phyloP scores from a whole-genome alignment of 768 basidiomycete species.

The Lactarius deliciosus region DNA sequence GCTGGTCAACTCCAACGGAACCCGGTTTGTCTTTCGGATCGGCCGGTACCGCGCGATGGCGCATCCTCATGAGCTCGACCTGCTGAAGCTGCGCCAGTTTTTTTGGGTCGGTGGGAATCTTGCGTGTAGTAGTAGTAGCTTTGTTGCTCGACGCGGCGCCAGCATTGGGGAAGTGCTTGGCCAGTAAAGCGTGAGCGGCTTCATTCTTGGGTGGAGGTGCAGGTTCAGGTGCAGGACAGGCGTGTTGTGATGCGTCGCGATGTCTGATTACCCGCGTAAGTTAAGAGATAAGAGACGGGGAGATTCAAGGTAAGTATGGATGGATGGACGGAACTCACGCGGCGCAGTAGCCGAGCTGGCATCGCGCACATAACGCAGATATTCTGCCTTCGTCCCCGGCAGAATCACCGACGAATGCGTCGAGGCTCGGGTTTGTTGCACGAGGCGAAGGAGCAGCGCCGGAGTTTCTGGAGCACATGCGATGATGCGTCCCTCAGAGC shows the following conservation, averaged over 20 bases:
- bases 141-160: slow-evolving; percentile 24
- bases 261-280: slow-evolving; percentile 47
- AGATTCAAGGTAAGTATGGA: neutral
- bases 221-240: slow-evolving; percentile 41
- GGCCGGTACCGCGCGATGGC: slow-evolving; percentile 62
- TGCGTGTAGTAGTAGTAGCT: slow-evolving; percentile 27
- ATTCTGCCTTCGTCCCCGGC: slow-evolving; percentile 33
- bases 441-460: slow-evolving; percentile 48
- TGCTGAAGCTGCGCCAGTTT: slow-evolving; percentile 56
- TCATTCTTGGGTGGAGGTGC: slow-evolving; percentile 40
- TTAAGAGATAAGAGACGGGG: neutral
- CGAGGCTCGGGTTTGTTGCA: slow-evolving; percentile 61
- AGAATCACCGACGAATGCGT: slow-evolving; percentile 38
- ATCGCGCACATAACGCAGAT: slow-evolving; percentile 49
- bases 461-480: slow-evolving; percentile 36
- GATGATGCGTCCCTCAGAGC: neutral
- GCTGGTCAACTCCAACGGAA: slow-evolving; percentile 50
- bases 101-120: slow-evolving; percentile 47
- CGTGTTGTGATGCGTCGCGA: slow-evolving; percentile 62
- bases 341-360: slow-evolving; percentile 61
- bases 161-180: slow-evolving; percentile 47
- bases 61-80: slow-evolving; percentile 71
- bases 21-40: slow-evolving; percentile 56
- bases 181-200: slow-evolving; percentile 52
- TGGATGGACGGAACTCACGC: slow-evolving; percentile 42